Conservation (phyloP, 1,284 basidiomycete species). For the Fomitiporia mediterranea region DNA sequence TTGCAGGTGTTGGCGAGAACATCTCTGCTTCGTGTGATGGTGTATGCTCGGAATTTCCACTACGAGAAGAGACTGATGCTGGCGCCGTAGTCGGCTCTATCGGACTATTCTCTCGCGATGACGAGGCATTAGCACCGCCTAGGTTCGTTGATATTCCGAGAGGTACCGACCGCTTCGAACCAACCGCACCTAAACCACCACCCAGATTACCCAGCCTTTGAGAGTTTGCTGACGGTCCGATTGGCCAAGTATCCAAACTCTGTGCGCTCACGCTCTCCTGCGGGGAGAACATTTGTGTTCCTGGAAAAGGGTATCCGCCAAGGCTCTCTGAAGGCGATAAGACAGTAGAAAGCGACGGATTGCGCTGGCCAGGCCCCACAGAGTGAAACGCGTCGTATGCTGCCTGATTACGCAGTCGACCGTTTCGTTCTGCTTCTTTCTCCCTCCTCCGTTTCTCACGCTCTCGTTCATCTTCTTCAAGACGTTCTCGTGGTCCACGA, state of each 20-base stretch:
- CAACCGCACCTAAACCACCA: neutral
- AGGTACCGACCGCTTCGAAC: neutral
- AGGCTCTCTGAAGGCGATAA: conserved; percentile 32
- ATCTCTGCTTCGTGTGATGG: conserved; percentile 8
- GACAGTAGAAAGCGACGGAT: conserved; percentile 14
- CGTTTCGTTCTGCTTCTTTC: conserved; percentile 30
- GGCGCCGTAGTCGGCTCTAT: conserved; percentile 9
- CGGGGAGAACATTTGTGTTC: conserved; percentile 12
- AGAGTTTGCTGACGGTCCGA: neutral
- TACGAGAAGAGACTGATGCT: conserved; percentile 15
- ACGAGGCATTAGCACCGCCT: conserved; percentile 10
- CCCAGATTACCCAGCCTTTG: conserved; percentile 8
- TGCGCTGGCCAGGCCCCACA: conserved; percentile 29
- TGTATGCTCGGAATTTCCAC: conserved; percentile 7
- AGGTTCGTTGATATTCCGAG: conserved; percentile 13
- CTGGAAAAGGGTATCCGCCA: conserved; percentile 14
- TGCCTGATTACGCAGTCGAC: conserved; percentile 41
- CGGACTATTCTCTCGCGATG: conserved; percentile 22
- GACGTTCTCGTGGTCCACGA: conserved; percentile 55
- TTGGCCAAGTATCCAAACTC: conserved; percentile 16
- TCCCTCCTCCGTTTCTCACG: conserved; percentile 48
- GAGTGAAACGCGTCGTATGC: conserved; percentile 77
- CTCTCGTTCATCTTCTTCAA: conserved; percentile 61
- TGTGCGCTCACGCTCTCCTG: conserved; percentile 10
- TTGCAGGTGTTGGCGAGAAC: conserved; percentile 6